Base-by-base conservation (phyloP, 2,329 filamentous ascomycete species). In the Sporothrix humicola region DNA sequence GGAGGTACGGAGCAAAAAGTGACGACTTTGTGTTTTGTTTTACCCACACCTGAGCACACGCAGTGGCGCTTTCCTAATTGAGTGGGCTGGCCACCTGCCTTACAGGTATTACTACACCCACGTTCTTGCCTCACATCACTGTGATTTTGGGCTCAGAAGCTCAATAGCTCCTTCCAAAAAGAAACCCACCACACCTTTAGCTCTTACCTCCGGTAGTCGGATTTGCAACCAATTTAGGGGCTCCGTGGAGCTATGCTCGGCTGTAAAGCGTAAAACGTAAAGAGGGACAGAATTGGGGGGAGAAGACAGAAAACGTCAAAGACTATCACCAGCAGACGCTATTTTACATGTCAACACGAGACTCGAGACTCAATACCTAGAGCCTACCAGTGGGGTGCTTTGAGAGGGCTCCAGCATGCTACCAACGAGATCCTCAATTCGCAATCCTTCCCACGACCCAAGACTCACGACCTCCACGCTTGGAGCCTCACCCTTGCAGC, bases 131-230 rank as follows among this genome's bases (percentile, higher is more conserved):
- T 37, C 23, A 37, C 31, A 37, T 37, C 31, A 37, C 31, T 37
- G 31, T 37, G 31, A 37, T 37, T 37, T 37, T 37, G 31, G 31
- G 31, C 4, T 37, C 31, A 37, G 7, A 37, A 37, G 31, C 65
- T 48, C 65, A n/a, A 52, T n/a, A 68, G 65, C 65, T 52, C 65
- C 31, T 26, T 9, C 31, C 48, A 23, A 46, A 52, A 12, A 9
- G 20, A 56, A 20, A 56, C 52, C n/a, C 52, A n/a, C 61, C 20
- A 26, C 20, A 23, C 54, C n/a, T 13, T 48, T 12, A n/a, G 65
- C 46, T 48, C 65, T 68, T 68, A 68, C 65, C 65, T 68, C 65
- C 46, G 31, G 65, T 20, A 66, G 65, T 68, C 65, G 65, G 65
- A 68, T 68, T 66, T 68, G 65, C 65, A 46, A 10, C 46, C 63